phyloP scores from a whole-genome alignment of 352 stramenopile genomes.

The Phytophthora uliginosa region DNA sequence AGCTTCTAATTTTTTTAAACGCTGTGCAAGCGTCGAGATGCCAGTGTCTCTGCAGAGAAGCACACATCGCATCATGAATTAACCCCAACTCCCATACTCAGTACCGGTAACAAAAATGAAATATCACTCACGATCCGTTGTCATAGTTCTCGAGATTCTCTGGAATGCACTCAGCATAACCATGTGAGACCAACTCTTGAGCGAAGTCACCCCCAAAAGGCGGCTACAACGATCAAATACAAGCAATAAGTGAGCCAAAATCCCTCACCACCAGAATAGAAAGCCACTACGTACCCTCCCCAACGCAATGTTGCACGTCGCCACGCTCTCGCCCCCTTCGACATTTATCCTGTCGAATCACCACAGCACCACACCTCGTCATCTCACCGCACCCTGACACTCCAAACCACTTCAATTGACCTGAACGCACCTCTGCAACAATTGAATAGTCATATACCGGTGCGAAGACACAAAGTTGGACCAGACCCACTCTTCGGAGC shows the following conservation, averaged over 20 bases:
- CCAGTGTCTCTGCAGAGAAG: constrained; percentile 16
- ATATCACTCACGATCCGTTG: constrained; percentile 54
- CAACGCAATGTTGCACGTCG: constrained; percentile 65
- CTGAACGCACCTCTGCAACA: constrained; percentile 62
- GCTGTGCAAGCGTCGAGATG: constrained; percentile 46
- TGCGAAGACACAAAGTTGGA: constrained; percentile 75
- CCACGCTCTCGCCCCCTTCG: constrained; percentile 44
- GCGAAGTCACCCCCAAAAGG: constrained; percentile 67
- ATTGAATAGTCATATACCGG: constrained; percentile 66
- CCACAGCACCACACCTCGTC: constrained; percentile 11
- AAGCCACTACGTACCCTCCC: constrained; percentile 43
- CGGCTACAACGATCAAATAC: constrained; percentile 31
- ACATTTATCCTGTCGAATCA: constrained; percentile 29
- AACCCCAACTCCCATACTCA: not conserved
- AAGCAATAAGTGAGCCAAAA: not conserved
- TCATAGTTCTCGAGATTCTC: constrained; percentile 72
- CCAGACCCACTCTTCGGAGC: constrained; percentile 72
- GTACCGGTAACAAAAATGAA: not conserved
- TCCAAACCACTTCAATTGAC: not conserved
- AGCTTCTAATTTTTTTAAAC: constrained; percentile 59
- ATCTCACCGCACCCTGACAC: not conserved
- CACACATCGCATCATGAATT: not conserved
- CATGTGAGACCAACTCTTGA: constrained; percentile 65
- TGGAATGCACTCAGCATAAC: constrained; percentile 70
- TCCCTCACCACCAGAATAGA: not conserved